phyloP scores from a whole-genome alignment of 805 yeast species.

The Soucietia sequanensis region DNA sequence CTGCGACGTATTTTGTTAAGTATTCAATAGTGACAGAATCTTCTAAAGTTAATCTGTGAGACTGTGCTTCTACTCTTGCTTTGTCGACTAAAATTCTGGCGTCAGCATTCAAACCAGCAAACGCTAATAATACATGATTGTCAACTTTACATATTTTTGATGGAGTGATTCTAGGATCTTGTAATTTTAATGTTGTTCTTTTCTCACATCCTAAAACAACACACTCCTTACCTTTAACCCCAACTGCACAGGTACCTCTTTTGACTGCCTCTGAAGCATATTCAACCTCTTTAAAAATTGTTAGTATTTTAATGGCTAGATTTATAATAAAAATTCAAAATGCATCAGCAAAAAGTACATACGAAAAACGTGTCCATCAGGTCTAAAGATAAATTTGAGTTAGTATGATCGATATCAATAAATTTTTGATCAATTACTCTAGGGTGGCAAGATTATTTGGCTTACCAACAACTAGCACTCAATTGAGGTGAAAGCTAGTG shows the following conservation, averaged over 20 bases:
- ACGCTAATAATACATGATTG: slow-evolving; percentile 85
- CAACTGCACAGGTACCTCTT: slow-evolving; percentile 97
- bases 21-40: slow-evolving; percentile 92
- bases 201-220: slow-evolving; percentile 97
- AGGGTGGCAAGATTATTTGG: too few species aligned
- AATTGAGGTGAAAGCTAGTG: too few species aligned
- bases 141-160: slow-evolving; percentile 90
- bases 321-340: background rate
- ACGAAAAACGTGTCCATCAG: slow-evolving; percentile 98
- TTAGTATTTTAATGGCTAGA: slow-evolving; percentile 22
- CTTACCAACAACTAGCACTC: too few species aligned
- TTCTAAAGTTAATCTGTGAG: slow-evolving; percentile 89
- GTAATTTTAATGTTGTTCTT: slow-evolving; percentile 90
- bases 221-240: slow-evolving; percentile 83
- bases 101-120: slow-evolving; percentile 98
- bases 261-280: slow-evolving; percentile 97
- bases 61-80: slow-evolving; percentile 96
- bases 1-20: slow-evolving; percentile 93
- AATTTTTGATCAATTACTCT: background rate
- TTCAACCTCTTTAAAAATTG: slow-evolving; percentile 74
- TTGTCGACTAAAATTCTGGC: slow-evolving; percentile 92
- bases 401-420: slow-evolving; percentile 15
- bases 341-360: too few species aligned
- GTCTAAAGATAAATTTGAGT: slow-evolving; percentile 52
- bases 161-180: slow-evolving; percentile 95